These are phyloP conservation scores for Phaseolus coccineus DNA, from an alignment of 331 rosid species.

Conservation along the genomic window DNA sequence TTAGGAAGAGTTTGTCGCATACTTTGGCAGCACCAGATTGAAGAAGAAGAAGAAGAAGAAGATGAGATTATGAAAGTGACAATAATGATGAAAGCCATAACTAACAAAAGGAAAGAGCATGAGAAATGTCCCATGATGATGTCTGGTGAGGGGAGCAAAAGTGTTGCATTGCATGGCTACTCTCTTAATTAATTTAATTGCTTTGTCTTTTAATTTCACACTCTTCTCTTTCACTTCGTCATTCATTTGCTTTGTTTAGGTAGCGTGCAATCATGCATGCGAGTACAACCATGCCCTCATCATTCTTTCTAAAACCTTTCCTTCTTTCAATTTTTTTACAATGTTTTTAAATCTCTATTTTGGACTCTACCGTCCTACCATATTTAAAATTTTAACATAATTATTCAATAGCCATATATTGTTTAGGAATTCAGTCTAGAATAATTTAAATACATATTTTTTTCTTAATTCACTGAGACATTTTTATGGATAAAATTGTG, in stretches of 20 bases:
- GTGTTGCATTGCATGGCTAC: slow-evolving; percentile 17
- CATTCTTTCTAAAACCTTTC: neutral
- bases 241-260: slow-evolving; percentile 2
- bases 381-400: too few relatives aligned
- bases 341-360: too few relatives aligned
- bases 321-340: neutral
- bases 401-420: too few relatives aligned
- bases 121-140: slow-evolving; percentile 60
- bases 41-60: slow-evolving; percentile 34
- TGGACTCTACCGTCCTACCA: too few relatives aligned
- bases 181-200: neutral
- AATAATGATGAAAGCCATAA: slow-evolving; percentile 54
- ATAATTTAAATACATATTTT: too few relatives aligned
- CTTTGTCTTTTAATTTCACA: slow-evolving; percentile 5
- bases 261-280: slow-evolving; percentile 47
- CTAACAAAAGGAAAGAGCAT: slow-evolving; percentile 51
- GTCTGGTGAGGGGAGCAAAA: slow-evolving; percentile 59
- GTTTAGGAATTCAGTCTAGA: too few relatives aligned
- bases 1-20: slow-evolving; percentile 59
- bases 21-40: slow-evolving; percentile 53
- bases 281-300: slow-evolving; percentile 37
- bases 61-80: slow-evolving; percentile 56
- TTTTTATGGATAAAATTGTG: too few relatives aligned
- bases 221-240: slow-evolving; percentile 26
- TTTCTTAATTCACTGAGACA: too few relatives aligned